phyloP scores from a whole-genome alignment of 768 basidiomycete species.

The Tulasnella sp. region DNA sequence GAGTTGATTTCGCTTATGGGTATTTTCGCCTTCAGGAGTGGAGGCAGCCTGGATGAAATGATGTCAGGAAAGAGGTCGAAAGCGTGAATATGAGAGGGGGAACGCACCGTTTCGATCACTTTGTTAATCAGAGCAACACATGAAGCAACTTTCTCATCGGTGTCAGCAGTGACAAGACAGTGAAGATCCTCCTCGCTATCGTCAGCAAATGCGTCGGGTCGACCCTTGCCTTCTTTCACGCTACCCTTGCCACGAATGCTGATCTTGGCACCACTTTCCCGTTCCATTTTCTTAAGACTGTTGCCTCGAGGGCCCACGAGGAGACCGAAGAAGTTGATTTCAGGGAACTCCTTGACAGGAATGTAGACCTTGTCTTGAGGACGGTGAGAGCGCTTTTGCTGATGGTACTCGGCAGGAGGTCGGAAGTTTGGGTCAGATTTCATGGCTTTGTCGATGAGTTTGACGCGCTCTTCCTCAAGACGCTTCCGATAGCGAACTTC shows the following conservation, averaged over 20 bases:
- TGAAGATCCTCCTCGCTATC: conserved; percentile 99
- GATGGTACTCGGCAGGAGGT: conserved; percentile 92
- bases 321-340: conserved; percentile 99
- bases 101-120: conserved; percentile 85
- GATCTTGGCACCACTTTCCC: conserved; percentile 96
- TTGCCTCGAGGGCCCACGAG: conserved; percentile 98
- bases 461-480: conserved; percentile 82
- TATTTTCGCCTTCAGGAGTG: conserved; percentile 98
- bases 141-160: conserved; percentile 77
- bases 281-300: conserved; percentile 99
- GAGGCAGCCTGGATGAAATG: conserved; percentile 68
- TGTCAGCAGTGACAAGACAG: conserved; percentile 88
- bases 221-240: conserved; percentile 96
- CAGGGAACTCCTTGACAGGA: conserved; percentile 98
- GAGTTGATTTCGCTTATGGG: conserved; percentile 97
- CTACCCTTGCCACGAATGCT: conserved; percentile 97
- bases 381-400: conserved; percentile 84
- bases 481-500: conserved; percentile 98
- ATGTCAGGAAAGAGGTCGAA: conserved; percentile 7
- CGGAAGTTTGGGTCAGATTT: conserved; percentile 97
- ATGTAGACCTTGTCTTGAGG: conserved; percentile 99
- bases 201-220: conserved; percentile 87
- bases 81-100: background rate
- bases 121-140: conserved; percentile 95
- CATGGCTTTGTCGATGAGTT: conserved; percentile 90